phyloP scores from a whole-genome alignment of 2,329 filamentous ascomycete genomes.

The Domatiomyces catenatus region DNA sequence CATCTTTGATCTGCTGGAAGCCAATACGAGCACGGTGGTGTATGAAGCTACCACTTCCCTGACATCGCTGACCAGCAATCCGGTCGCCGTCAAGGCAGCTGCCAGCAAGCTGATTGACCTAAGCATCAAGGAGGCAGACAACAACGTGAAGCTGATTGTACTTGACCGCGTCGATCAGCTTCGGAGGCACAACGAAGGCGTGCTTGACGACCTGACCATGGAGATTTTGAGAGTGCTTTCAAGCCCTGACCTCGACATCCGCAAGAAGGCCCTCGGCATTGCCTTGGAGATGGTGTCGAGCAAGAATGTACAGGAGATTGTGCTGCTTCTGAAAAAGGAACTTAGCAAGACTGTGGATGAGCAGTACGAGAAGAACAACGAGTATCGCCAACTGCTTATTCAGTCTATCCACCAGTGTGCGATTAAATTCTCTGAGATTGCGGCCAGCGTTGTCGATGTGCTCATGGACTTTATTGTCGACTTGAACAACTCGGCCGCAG shows the following conservation, averaged over 20 bases:
- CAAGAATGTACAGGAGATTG: constrained; percentile 96
- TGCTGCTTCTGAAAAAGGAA: constrained; percentile 92
- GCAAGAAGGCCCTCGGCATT: constrained; percentile 76
- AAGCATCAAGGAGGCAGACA: constrained; percentile 93
- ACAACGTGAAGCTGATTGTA: constrained; percentile 98
- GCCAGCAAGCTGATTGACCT: constrained; percentile 93
- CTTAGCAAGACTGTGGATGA: constrained; percentile 94
- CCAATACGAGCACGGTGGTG: constrained; percentile 81
- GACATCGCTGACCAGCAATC: constrained; percentile 85
- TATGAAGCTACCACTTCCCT: constrained; percentile 95
- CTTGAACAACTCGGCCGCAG: constrained; percentile 90
- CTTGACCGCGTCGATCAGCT: constrained; percentile 83
- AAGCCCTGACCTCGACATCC: constrained; percentile 89
- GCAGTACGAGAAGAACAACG: constrained; percentile 94
- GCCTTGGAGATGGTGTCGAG: constrained; percentile 96
- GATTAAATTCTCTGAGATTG: constrained; percentile 97
- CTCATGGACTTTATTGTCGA: constrained; percentile 99
- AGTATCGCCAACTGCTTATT: constrained; percentile 88
- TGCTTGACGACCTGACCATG: constrained; percentile 90
- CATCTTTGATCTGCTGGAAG: constrained; percentile 93
- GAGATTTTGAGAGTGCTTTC: constrained; percentile 89
- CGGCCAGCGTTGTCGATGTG: constrained; percentile 85
- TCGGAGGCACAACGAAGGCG: constrained; percentile 72
- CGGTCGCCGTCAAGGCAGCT: constrained; percentile 92
- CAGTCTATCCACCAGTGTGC: constrained; percentile 96